Base-by-base conservation (phyloP, 495 filamentous ascomycete species). In the Choiromyces venosus region DNA sequence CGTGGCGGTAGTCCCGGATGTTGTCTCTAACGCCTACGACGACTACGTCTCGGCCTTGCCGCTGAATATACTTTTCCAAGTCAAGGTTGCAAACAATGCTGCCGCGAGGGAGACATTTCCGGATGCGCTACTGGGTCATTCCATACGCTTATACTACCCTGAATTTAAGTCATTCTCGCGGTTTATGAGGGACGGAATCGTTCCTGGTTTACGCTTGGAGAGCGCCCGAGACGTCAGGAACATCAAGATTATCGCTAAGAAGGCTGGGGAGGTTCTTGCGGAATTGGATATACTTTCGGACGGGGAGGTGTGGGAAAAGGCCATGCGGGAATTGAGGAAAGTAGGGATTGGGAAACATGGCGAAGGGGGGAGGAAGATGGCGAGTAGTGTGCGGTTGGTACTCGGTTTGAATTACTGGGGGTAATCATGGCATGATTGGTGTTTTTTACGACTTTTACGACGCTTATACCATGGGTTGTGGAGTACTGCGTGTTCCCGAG, bases 131-230 rank as follows among this genome's bases (percentile, higher is more conserved):
- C 35, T 70, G 46, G 75, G 74, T 29, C 74, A 70, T 52, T 56
- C 69, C 16, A 68, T 77, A 37, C 75, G 75, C 1, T 46, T 77
- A 21, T 77, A 77, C 52, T 77, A 77, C 56, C 75, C 75, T 29
- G 75, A 77, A 10, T 68, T 77, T 19, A 69, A 42, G 29, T 36
- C 52, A 1, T 77, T 77, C 69, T 67, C 76, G 37, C 68, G 66
- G 21, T 44, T 77, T 7, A 42, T 77, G 25, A 67, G 72, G 33
- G 74, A 77, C 25, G 75, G 75, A 16, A 66, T 77, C 29, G n/a
- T 77, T 35, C 16, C 19, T 25, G 66, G 42, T 14, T 38, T 77
- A 12, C 66, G 75, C n/a, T 35, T 77, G 16, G 25, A 37, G 35
- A 52, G 68, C n/a, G 65, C 69, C 29, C 74, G 76, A 29, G 75